Percentiles rank a stretch among this genome's conserved stretches.
phyloP scores from a whole-genome alignment of 306 rosid genomes.

The Aeschynomene evenia region DNA sequence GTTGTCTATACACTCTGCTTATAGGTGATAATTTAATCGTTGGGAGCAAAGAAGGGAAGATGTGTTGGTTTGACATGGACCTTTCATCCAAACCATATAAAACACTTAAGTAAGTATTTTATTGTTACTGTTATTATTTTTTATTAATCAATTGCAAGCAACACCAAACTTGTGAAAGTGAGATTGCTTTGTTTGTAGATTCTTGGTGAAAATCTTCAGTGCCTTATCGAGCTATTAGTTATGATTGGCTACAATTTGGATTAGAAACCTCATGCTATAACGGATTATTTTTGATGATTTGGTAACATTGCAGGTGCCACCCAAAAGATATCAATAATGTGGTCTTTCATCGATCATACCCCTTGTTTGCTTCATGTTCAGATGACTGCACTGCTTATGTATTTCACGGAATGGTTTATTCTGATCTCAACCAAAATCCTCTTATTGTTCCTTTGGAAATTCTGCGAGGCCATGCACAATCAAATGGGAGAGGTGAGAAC shows the following conservation, averaged over 20 bases:
- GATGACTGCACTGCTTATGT: constrained; percentile 86
- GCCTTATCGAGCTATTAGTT: constrained; percentile 7
- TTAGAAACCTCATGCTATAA: not conserved
- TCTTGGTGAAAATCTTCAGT: not conserved
- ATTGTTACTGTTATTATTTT: not conserved
- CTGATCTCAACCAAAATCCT: constrained; percentile 90
- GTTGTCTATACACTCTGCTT: constrained; percentile 24
- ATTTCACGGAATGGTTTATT: constrained; percentile 92
- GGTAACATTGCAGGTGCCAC: constrained; percentile 69
- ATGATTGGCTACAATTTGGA: constrained; percentile 1
- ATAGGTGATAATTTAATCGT: constrained; percentile 94
- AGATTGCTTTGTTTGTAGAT: not conserved
- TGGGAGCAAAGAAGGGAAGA: constrained; percentile 95
- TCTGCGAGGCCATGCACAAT: constrained; percentile 71
- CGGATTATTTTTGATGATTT: constrained; percentile 20
- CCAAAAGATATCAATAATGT: constrained; percentile 83
- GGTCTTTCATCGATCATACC: constrained; percentile 72
- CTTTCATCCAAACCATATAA: constrained; percentile 88
- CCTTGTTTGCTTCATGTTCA: constrained; percentile 88
- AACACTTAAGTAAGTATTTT: constrained; percentile 54
- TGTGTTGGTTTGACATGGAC: constrained; percentile 98
- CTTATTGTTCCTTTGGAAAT: constrained; percentile 85
- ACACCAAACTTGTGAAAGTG: not conserved
- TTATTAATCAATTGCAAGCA: not conserved
- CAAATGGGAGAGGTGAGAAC: constrained; percentile 81